A percentile compares a stretch with the other conserved stretches of the same genome.
These are phyloP conservation scores for Fusarium sp. DNA, from an alignment of 2,329 filamentous ascomycete species.

Conservation along the genomic window DNA sequence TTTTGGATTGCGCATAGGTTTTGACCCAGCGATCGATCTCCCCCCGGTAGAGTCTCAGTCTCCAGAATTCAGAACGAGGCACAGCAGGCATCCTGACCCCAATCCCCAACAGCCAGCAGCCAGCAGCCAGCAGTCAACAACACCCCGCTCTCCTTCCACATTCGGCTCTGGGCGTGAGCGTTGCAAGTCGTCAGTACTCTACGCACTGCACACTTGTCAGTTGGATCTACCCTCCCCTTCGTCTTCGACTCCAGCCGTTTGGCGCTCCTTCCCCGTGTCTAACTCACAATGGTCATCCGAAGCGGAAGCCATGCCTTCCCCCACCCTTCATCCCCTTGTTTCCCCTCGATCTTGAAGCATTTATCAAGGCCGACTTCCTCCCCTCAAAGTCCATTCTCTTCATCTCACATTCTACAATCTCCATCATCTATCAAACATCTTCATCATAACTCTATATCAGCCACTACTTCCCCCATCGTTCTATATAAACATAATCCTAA, in stretches of 20 bases:
- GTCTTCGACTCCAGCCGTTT: slow-evolving; percentile 30
- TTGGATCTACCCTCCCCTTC: slow-evolving; percentile 17
- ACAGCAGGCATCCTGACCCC: slow-evolving; percentile 23
- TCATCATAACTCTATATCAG: background rate
- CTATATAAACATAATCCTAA: background rate
- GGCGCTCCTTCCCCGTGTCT: slow-evolving; percentile 28
- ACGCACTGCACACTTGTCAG: slow-evolving; percentile 32
- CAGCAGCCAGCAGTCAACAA: no score
- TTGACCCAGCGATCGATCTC: slow-evolving; percentile 41
- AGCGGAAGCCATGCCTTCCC: slow-evolving; percentile 35
- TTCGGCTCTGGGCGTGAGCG: slow-evolving; percentile 39
- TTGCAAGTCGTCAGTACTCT: slow-evolving; percentile 32
- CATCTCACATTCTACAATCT: slow-evolving; percentile 23
- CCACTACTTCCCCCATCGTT: slow-evolving; percentile 3
- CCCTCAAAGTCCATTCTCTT: slow-evolving; percentile 23
- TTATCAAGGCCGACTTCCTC: slow-evolving; percentile 41
- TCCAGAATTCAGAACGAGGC: slow-evolving; percentile 17
- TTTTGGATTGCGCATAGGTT: slow-evolving; percentile 13
- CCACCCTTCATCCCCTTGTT: slow-evolving; percentile 41
- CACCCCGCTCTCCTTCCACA: slow-evolving; percentile 40
- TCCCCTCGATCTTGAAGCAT: slow-evolving; percentile 29
- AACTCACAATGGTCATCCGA: slow-evolving; percentile 40
- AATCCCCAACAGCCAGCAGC: background rate
- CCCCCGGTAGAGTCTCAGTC: slow-evolving; percentile 32
- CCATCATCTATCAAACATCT: slow-evolving; percentile 8